phyloP scores from a whole-genome alignment of 2,329 filamentous ascomycete genomes.

The Leptosphaerulina australis region DNA sequence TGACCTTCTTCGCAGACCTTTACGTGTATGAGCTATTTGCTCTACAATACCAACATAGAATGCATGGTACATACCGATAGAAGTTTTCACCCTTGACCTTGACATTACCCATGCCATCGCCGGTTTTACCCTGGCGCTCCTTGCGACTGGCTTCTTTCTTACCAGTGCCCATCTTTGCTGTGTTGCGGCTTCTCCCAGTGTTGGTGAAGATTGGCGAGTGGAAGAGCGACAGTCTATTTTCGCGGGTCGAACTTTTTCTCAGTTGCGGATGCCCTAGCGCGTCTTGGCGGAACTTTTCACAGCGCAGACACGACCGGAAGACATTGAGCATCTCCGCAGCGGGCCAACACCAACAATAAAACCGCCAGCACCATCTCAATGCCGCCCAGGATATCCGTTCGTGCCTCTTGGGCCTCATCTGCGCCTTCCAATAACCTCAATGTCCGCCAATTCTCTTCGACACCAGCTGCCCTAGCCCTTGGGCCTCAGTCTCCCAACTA shows the following conservation, averaged over 20 bases:
- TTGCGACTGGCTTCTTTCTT: conserved; percentile 91
- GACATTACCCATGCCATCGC: conserved; percentile 89
- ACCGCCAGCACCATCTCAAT: conserved; percentile 34
- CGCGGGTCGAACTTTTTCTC: conserved; percentile 31
- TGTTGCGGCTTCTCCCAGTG: neutral
- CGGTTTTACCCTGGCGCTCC: conserved; percentile 81
- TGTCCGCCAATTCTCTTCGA: conserved; percentile 51
- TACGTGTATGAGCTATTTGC: neutral
- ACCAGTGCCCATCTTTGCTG: conserved; percentile 73
- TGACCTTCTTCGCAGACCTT: conserved; percentile 79
- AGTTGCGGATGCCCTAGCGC: conserved; percentile 11
- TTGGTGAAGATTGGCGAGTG: conserved; percentile 22
- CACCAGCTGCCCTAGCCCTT: conserved; percentile 57
- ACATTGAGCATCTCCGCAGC: conserved; percentile 4
- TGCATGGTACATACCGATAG: conserved; percentile 61
- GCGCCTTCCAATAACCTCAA: conserved; percentile 20
- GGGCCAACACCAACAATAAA: conserved; percentile 19
- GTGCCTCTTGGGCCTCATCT: conserved; percentile 39
- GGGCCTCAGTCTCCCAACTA: conserved; percentile 87
- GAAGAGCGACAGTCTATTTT: conserved; percentile 13
- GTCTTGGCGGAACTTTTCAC: conserved; percentile 37
- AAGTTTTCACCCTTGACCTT: conserved; percentile 98
- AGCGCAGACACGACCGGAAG: conserved; percentile 8
- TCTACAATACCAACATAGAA: neutral
- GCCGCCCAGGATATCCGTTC: conserved; percentile 51